Evolutionary conservation across 495 filamentous ascomycete genomes (phyloP).

Genomic region (Cercophora scortea): DNA sequence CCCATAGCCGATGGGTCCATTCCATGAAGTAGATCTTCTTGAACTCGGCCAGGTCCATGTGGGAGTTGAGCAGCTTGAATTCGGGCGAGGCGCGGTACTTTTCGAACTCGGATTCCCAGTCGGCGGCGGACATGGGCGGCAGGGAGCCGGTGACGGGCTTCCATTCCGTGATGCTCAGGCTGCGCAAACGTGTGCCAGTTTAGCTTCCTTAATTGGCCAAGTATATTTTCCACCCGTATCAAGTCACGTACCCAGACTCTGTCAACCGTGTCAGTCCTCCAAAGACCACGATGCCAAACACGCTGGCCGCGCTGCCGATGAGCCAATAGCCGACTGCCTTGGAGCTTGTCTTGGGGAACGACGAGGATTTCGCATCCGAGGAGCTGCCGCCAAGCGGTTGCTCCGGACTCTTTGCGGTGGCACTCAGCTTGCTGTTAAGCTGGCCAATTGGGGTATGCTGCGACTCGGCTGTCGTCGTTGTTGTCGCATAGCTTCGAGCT

Average conservation of each 20-base stretch:
- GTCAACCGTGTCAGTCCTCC: slow-evolving; percentile 89
- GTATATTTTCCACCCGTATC: not conserved
- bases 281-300: slow-evolving; percentile 95
- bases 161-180: slow-evolving; percentile 99
- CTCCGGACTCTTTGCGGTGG: slow-evolving; percentile 1
- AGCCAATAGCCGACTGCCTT: slow-evolving; percentile 87
- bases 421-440: not conserved
- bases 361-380: slow-evolving; percentile 33
- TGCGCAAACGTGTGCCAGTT: slow-evolving; percentile 23
- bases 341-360: slow-evolving; percentile 65
- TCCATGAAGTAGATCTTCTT: slow-evolving; percentile 99
- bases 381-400: not conserved
- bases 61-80: slow-evolving; percentile 79
- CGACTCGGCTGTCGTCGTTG: not conserved
- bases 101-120: slow-evolving; percentile 87
- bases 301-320: slow-evolving; percentile 78
- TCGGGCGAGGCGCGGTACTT: slow-evolving; percentile 89
- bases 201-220: not conserved
- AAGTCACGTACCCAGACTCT: slow-evolving; percentile 73
- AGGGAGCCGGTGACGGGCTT: slow-evolving; percentile 88
- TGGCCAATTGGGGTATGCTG: not conserved
- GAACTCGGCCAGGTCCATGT: slow-evolving; percentile 88
- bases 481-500: slow-evolving; percentile 14
- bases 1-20: slow-evolving; percentile 95
- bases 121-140: slow-evolving; percentile 65